Conservation (phyloP, 2,329 filamentous ascomycete genomes). For the Colletotrichum sp. region DNA sequence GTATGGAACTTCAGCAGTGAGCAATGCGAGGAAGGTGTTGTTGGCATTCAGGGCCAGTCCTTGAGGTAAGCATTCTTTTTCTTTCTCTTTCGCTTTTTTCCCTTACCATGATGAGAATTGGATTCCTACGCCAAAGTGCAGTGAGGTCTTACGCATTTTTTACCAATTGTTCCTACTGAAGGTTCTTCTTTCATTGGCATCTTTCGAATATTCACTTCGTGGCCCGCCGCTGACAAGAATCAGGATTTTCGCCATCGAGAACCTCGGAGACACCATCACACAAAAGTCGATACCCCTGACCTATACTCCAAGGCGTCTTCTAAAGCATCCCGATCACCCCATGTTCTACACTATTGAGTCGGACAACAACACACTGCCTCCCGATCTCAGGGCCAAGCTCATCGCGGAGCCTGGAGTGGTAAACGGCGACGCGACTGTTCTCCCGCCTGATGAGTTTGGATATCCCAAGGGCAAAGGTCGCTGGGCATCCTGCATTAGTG, state of each 20-base stretch:
- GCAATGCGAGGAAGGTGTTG: conserved; percentile 91
- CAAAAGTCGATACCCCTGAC: conserved; percentile 86
- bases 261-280: conserved; percentile 82
- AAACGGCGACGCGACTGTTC: conserved; percentile 73
- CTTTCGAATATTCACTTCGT: conserved; percentile 2
- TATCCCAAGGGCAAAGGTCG: conserved; percentile 83
- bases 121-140: conserved; percentile 60
- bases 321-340: conserved; percentile 85
- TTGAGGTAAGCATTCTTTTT: conserved; percentile 67
- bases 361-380: conserved; percentile 89
- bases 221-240: conserved; percentile 35
- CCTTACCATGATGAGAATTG: conserved; percentile 67
- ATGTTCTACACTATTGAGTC: conserved; percentile 94
- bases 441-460: conserved; percentile 85
- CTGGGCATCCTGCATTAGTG: conserved; percentile 95
- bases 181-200: conserved; percentile 24
- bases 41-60: conserved; percentile 89
- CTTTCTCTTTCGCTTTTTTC: conserved; percentile 33
- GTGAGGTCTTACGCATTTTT: conserved; percentile 62
- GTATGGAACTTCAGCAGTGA: conserved; percentile 97
- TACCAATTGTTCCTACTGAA: conserved; percentile 99
- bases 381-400: conserved; percentile 76
- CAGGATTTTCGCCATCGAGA: conserved; percentile 90
- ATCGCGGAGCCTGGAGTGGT: conserved; percentile 73
- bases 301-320: conserved; percentile 88